Base-by-base conservation (phyloP, 495 filamentous ascomycete genomes). In the Bacidia gigantensis region DNA sequence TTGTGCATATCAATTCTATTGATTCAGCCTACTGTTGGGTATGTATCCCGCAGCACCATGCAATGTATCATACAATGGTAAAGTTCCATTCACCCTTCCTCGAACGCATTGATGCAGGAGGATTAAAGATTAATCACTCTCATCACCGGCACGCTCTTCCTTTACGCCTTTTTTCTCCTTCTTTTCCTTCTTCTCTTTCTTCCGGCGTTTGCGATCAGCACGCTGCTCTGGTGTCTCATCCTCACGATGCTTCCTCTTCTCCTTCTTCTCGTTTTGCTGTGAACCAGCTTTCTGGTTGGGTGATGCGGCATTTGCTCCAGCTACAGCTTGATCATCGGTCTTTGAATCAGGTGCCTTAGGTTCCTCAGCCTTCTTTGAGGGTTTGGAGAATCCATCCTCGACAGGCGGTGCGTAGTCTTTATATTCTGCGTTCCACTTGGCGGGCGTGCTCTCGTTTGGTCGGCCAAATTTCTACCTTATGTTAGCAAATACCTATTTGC, bases 361-460 rank as follows among this genome's bases (percentile, higher is more conserved):
- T 7, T 22, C 14, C 41, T 44, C 41, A 18, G 9, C 20, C n/a
- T 10, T 10, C 41, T 44, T 50, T 12, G 66, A 65, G 12, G 69
- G 60, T 35, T 5, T 14, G 14, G 29, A 35, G 17, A 65, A 65
- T 10, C 69, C 66, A 50, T 70, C 72, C 56, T 67, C 47, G 40
- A 66, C 35, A 43, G 77, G 69, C 12, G 69, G 76, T 62, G 72
- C 83, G 74, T 79, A 95, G 71, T 98, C 92, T 65, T 83, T 89
- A 75, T 96, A 95, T 32, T 82, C 80, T 42, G 73, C 69, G 57
- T 83, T 89, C 92, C 92, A 98, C 65, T 89, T 82, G 44, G 85
- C 79, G 22, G 92, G 92, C 7, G 92, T 98, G 49, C 78, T 76
- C 63, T 95, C 90, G 67, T 96, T 98, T 47, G 86, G 66, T 40